Conservation (phyloP, 805 yeast genomes). For the Helenozyma rhizophorensis region DNA sequence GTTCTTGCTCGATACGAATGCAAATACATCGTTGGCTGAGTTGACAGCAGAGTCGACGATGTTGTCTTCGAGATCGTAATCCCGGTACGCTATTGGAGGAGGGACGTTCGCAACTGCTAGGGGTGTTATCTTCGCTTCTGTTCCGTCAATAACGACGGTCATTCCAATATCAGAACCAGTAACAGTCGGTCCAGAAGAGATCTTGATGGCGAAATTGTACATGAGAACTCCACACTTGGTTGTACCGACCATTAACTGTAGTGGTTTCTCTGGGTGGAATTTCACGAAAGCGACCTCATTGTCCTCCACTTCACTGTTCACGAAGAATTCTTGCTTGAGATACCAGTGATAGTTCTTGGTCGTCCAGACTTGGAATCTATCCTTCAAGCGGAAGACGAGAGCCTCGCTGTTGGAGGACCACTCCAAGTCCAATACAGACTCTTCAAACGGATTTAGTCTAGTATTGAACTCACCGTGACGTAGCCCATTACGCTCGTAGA, state of each 20-base stretch:
- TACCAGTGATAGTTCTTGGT: constrained; percentile 95
- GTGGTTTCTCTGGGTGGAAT: constrained; percentile 91
- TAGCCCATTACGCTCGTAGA: constrained; percentile 91
- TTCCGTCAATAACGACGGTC: constrained; percentile 78
- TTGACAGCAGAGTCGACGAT: constrained; percentile 65
- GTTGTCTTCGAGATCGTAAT: constrained; percentile 47
- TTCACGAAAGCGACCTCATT: constrained; percentile 42
- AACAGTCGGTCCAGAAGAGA: constrained; percentile 63
- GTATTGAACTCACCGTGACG: constrained; percentile 83
- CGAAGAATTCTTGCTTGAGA: constrained; percentile 69
- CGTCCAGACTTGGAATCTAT: constrained; percentile 83
- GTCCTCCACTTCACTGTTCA: constrained; percentile 19
- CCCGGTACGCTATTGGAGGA: constrained; percentile 84
- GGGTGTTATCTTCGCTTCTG: constrained; percentile 70
- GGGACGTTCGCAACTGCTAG: constrained; percentile 83
- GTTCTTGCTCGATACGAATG: constrained; percentile 48
- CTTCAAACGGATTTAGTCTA: constrained; percentile 47
- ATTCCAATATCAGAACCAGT: constrained; percentile 74
- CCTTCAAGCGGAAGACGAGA: constrained; percentile 59
- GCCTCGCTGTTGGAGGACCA: constrained; percentile 86
- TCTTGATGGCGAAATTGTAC: constrained; percentile 61
- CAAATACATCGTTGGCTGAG: constrained; percentile 53
- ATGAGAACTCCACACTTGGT: constrained; percentile 45
- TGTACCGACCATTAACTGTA: constrained; percentile 66
- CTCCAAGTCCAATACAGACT: constrained; percentile 46